Evolutionary conservation across 805 yeast genomes (phyloP), one percentile per base, ranked within the genome.

Genomic region (Candida rishiriensis): DNA sequence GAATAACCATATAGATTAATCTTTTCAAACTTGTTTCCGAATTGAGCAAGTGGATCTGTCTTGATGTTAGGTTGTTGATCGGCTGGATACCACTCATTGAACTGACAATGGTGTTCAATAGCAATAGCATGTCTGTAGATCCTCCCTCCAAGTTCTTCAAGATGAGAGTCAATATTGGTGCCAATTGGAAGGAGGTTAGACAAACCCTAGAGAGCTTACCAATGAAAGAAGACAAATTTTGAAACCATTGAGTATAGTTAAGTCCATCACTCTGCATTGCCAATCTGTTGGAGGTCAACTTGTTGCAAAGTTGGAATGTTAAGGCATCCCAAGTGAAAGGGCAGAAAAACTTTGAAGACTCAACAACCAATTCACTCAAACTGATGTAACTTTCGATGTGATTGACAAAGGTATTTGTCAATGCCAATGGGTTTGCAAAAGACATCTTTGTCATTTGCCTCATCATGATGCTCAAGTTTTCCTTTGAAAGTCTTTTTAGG

Each of bases 371-470:
- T 33, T 79, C 81, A 37, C 83, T 85, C 50, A 91, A 75, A 57
- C 91, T 91, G 57, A 85, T 96, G 59, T 91, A 91, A 67, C 93
- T 88, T 63, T 91, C 98, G 50, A 91, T 79, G 57, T 88, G 97
- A 38, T 79, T 79, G 10, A 90, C 71, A 38, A 87, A 73, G 0
- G 86, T 82, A 17, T 77, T 66, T 36, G 90, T 76, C 12, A 89
- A 79, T 2, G 95, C 84, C 15, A 89, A 59, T 2, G 98, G 97
- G 59, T 88, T 88, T 1, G 85, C 66, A 47, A 79, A 81, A 16
- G 89, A 76, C 11, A 88, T 71, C 51, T 82, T 81, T 0, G 95
- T 84, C 18, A 91, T 66, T 38, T 78, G 71, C 48, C 89, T 72
- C 77, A 84, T 83, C 76, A 86, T 83, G 17, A 79, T 76, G 21